Evolutionary conservation across 2,329 filamentous ascomycete genomes (phyloP), one percentile per base, ranked within the genome.

Genomic region (Mollisiaceae sp.): DNA sequence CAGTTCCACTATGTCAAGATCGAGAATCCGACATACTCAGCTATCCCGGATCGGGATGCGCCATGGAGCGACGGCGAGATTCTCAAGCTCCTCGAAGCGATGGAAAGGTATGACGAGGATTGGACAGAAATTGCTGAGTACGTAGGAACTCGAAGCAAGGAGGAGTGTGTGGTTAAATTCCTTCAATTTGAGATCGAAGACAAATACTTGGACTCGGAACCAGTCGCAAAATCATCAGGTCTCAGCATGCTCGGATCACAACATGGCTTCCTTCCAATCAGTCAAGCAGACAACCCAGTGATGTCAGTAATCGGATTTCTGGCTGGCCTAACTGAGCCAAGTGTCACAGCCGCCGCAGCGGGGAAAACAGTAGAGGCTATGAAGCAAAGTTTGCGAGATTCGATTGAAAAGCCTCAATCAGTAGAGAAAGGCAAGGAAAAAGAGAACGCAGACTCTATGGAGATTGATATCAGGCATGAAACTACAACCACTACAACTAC

Each of bases 161-260:
- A 99, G 78, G 94, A 99, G 80, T 99, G 95, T 77, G 94, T 98
- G 18, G 85, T 98, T 73, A 95, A 97, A 77, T 99, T 99, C 82
- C 79, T 99, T 69, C 93, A 97, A 76, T 84, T 99, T 41, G 94
- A 97, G 72, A 99, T 99, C 68, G 95, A 98, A 78, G 94, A 97
- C 81, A 96, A 97, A 77, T 99, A 97, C 75, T 83, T 97, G 11
- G 94, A 98, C 73, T 88, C 92, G 8, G 89, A 94, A 73, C 83
- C 85, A 8, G 73, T 78, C 12, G 78, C 85, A 61, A 82, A 81
- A 57, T 84, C 83, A 12, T 85, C 81, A 0, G 86, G 88, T 8
- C 81, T 91, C 63, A 82, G 86, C 63, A 82, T 91, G 82, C 82
- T 95, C 41, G 90, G 91, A 39, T 85, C 88, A 64, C 86, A 92